These are phyloP conservation scores for Globisporangium cederbergense DNA, from an alignment of 352 stramenopile genomes.

Conservation along the genomic window DNA sequence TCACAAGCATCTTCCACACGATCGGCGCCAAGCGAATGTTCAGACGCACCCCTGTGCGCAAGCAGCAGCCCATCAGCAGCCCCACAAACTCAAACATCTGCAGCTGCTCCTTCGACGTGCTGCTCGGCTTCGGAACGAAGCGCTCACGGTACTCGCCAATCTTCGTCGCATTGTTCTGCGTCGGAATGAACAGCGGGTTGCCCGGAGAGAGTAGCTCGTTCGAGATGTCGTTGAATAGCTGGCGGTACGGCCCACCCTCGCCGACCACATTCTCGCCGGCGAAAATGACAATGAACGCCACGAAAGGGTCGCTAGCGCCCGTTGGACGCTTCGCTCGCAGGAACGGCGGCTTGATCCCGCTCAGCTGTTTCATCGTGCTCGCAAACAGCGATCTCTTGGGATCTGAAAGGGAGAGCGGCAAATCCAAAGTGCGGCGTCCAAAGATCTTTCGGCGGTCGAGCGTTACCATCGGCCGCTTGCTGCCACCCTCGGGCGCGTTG, in stretches of 20 bases:
- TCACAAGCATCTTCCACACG: slow-evolving; percentile 79
- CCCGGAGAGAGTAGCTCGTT: slow-evolving; percentile 49
- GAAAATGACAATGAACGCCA: slow-evolving; percentile 80
- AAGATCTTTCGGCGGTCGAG: slow-evolving; percentile 61
- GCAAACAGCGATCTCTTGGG: slow-evolving; percentile 69
- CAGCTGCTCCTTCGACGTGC: slow-evolving; percentile 48
- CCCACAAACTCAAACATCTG: slow-evolving; percentile 79
- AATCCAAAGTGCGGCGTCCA: slow-evolving; percentile 20
- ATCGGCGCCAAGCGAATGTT: slow-evolving; percentile 70
- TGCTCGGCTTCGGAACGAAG: slow-evolving; percentile 57
- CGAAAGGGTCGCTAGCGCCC: slow-evolving; percentile 74
- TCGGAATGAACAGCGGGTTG: slow-evolving; percentile 65
- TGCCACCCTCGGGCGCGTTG: slow-evolving; percentile 35
- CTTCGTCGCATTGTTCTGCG: slow-evolving; percentile 69
- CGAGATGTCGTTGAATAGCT: slow-evolving; percentile 78
- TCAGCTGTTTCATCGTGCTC: slow-evolving; percentile 54
- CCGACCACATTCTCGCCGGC: slow-evolving; percentile 76
- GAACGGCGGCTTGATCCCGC: slow-evolving; percentile 35
- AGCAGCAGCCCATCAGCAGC: slow-evolving; percentile 71
- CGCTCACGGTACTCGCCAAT: slow-evolving; percentile 70
- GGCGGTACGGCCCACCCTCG: slow-evolving; percentile 72
- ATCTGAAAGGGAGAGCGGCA: slow-evolving; percentile 31
- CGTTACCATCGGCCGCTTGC: slow-evolving; percentile 64
- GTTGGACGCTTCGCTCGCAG: slow-evolving; percentile 70
- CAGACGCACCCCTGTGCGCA: slow-evolving; percentile 71